Conservation (phyloP, 129 eudicot genomes). For the Lactuca saligna region DNA sequence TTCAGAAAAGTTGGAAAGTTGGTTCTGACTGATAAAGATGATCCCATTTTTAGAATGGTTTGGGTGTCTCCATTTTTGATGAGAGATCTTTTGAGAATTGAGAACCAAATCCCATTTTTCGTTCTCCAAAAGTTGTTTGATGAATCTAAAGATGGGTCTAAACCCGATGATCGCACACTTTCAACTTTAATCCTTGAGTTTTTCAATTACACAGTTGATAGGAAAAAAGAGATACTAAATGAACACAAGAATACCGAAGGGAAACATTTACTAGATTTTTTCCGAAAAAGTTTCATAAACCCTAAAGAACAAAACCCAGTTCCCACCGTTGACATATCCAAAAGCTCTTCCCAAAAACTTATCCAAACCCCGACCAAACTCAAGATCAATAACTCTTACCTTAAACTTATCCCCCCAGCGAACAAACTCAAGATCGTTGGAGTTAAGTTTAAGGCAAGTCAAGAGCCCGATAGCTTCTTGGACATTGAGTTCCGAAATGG, state of each 20-base stretch:
- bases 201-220: conserved; percentile 22
- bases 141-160: background rate
- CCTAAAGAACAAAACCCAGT: background rate
- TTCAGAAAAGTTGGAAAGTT: conserved; percentile 36
- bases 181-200: conserved; percentile 30
- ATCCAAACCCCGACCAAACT: too few relatives aligned
- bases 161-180: background rate
- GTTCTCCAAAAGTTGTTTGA: conserved; percentile 27
- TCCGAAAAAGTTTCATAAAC: conserved; percentile 25
- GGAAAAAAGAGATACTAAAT: background rate
- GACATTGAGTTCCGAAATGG: conserved; percentile 34
- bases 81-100: conserved; percentile 35
- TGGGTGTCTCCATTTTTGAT: conserved; percentile 36
- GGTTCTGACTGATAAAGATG: conserved; percentile 9
- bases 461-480: conserved; percentile 26
- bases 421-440: conserved; percentile 21
- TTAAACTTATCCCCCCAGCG: background rate
- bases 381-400: too few relatives aligned
- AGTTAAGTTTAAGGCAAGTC: conserved; percentile 26
- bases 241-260: conserved; percentile 19
- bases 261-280: conserved; percentile 37
- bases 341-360: too few relatives aligned
- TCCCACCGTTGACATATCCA: too few relatives aligned
- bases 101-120: conserved; percentile 37
- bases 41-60: conserved; percentile 33